These are phyloP conservation scores for Daedaleopsis sinensis DNA, from an alignment of 768 basidiomycete genomes.

Conservation along the genomic window DNA sequence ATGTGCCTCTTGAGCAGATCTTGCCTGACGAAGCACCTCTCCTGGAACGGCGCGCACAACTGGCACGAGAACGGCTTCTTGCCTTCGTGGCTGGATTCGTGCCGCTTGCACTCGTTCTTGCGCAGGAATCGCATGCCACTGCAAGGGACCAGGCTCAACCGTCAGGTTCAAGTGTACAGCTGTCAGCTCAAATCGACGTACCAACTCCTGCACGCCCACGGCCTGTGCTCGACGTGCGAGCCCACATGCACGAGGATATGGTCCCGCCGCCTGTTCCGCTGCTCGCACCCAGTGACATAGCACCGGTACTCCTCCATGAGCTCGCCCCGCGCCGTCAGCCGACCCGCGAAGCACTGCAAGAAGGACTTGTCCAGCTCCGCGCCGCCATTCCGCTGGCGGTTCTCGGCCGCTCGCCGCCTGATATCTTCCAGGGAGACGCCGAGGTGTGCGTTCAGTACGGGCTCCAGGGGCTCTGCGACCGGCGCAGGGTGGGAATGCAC, in stretches of 20 bases:
- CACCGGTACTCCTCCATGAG: slow-evolving; percentile 65
- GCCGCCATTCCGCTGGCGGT: slow-evolving; percentile 54
- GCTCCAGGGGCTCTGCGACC: slow-evolving; percentile 29
- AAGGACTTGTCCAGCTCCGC: slow-evolving; percentile 65
- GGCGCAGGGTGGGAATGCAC: not conserved
- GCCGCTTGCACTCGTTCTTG: slow-evolving; percentile 79
- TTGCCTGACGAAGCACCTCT: slow-evolving; percentile 62
- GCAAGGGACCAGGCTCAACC: not conserved
- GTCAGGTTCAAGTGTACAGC: not conserved
- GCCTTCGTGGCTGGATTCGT: slow-evolving; percentile 67
- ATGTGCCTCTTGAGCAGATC: slow-evolving; percentile 70
- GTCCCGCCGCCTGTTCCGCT: slow-evolving; percentile 72
- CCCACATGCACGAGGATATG: slow-evolving; percentile 78
- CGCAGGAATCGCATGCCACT: slow-evolving; percentile 69
- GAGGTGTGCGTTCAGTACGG: slow-evolving; percentile 64
- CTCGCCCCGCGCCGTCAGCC: slow-evolving; percentile 59
- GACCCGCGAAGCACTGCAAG: slow-evolving; percentile 70
- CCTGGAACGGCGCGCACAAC: slow-evolving; percentile 47
- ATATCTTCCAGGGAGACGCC: slow-evolving; percentile 61
- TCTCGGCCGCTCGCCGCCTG: slow-evolving; percentile 55
- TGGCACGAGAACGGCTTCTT: slow-evolving; percentile 60
- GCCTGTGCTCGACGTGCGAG: slow-evolving; percentile 69
- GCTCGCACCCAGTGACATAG: slow-evolving; percentile 66
- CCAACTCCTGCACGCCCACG: slow-evolving; percentile 68
- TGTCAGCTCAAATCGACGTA: slow-evolving; percentile 35